Base-by-base conservation (phyloP, 768 basidiomycete genomes). In the Lactarius psammicola region DNA sequence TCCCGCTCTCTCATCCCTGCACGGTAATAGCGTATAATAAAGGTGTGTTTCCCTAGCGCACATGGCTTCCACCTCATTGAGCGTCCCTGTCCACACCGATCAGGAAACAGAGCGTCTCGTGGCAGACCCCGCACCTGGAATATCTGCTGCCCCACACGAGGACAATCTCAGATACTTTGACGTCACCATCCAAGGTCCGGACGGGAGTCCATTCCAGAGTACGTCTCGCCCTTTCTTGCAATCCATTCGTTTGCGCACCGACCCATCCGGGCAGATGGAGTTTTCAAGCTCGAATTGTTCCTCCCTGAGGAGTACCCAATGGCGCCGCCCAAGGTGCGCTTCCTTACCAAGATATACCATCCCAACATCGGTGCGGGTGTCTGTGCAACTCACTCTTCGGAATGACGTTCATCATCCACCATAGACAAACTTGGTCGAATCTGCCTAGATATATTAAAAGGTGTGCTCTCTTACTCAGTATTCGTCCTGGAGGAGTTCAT, bases 241-340 rank as follows among this genome's bases (percentile, higher is more conserved):
- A 3, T 28, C 46, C 42, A 26, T 34, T 34, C 40, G 40, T 28
- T 13, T 49, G 42, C 15, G 18, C 56, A 56, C 51, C 68, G 34
- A 53, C 56, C 8, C 40, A 36, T 13, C 23, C 38, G 54, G 30
- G 58, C 65, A 97, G 95, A 89, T 71, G 97, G 96, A 26, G 81
- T 91, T 23, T 98, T 98, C 80, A 90, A 88, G 72, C 84, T 98
- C n/a, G 97, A 99, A 77, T 82, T 99, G 53, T 99, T 98, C 80
- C 81, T 99, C 31, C 97, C 97, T 4, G 97, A 98, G 77, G 97
- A 98, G 77, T 99, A 99, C 78, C 97, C 97, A 1, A 99, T 99
- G 97, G 92, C 90, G 58, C 96, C 97, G 0, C 97, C 97, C 28
- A 99, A 99, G 79, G 97, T 99, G 64, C 84, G 96, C 70, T 98